These are phyloP conservation scores for Alternaria postmessia DNA, from an alignment of 2,329 filamentous ascomycete species.

Conservation along the genomic window DNA sequence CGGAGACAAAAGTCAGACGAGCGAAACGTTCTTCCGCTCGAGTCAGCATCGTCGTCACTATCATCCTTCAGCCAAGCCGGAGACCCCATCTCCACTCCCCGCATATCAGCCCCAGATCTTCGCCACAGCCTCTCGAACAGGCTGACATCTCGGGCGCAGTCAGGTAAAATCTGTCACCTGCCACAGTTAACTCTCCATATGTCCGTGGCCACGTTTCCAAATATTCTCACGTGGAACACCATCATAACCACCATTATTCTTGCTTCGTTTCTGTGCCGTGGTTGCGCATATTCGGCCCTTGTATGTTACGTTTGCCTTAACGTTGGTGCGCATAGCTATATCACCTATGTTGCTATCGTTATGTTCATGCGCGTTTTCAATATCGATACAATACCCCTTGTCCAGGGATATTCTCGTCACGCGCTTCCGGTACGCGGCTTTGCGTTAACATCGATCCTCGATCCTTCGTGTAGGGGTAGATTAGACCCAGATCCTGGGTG, in stretches of 20 bases:
- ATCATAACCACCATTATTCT: background rate
- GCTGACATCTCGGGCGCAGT: background rate
- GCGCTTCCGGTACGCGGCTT: background rate
- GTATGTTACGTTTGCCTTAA: background rate
- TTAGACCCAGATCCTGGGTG: background rate
- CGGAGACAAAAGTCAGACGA: background rate
- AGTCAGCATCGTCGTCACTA: background rate
- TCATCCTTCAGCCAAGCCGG: background rate
- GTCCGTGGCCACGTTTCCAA: background rate
- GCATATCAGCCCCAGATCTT: constrained; percentile 10
- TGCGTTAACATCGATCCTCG: background rate
- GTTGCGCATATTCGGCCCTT: background rate
- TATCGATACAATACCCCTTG: background rate
- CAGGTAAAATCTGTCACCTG: background rate
- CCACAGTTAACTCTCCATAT: background rate
- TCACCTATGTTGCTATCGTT: background rate
- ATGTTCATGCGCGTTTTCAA: background rate
- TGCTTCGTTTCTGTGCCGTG: background rate
- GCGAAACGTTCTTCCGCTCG: background rate
- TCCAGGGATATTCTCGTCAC: background rate
- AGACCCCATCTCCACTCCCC: background rate
- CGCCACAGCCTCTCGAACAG: background rate
- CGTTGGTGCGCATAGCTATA: background rate
- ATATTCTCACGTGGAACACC: background rate
- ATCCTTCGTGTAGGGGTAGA: background rate